These are phyloP conservation scores for Jamesozyma lodderae DNA, from an alignment of 805 yeast genomes.

Conservation along the genomic window DNA sequence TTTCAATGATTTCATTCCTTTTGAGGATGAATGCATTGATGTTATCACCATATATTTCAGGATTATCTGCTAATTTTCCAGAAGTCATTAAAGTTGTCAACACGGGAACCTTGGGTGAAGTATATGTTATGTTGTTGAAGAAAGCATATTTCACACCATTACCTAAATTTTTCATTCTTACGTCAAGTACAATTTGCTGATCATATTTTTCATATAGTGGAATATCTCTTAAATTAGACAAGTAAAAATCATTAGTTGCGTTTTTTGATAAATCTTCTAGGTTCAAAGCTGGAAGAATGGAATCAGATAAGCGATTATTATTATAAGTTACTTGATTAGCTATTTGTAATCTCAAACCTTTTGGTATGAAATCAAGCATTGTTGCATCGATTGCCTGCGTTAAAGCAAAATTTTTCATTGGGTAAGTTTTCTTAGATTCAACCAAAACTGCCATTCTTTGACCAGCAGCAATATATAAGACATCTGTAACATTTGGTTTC, in stretches of 20 bases:
- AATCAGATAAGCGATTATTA: constrained; percentile 8
- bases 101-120: constrained; percentile 63
- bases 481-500: constrained; percentile 45
- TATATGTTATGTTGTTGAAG: constrained; percentile 58
- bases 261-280: constrained; percentile 16
- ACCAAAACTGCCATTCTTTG: constrained; percentile 71
- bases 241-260: constrained; percentile 30
- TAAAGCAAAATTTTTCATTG: constrained; percentile 44
- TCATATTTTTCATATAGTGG: constrained; percentile 52
- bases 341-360: constrained; percentile 43
- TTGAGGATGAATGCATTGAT: constrained; percentile 56
- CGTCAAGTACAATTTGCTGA: constrained; percentile 47
- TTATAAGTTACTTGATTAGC: constrained; percentile 51
- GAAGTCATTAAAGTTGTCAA: constrained; percentile 53
- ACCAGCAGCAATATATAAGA: constrained; percentile 63
- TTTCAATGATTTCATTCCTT: constrained; percentile 56
- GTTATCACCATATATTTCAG: constrained; percentile 63
- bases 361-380: constrained; percentile 65
- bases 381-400: constrained; percentile 52
- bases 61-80: constrained; percentile 47
- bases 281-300: constrained; percentile 18
- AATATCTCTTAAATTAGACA: constrained; percentile 35
- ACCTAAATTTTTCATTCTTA: constrained; percentile 58
- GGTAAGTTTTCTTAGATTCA: constrained; percentile 40
- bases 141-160: constrained; percentile 73